Percentiles rank a stretch among this genome's conserved stretches.
phyloP scores from a whole-genome alignment of 305 asterid genomes.

The Plantago lanceolata region DNA sequence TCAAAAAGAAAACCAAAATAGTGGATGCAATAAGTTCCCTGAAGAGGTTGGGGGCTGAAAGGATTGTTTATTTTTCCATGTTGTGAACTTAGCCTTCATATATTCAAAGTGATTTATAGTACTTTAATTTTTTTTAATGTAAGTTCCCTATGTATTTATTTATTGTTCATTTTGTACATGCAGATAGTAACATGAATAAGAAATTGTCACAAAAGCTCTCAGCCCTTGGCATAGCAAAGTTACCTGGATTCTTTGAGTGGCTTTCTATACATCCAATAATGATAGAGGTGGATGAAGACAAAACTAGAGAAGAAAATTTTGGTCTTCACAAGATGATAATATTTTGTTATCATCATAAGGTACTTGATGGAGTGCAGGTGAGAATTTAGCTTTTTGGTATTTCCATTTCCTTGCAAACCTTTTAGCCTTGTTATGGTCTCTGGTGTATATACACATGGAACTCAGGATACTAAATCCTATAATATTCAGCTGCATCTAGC shows the following conservation, averaged over 20 bases:
- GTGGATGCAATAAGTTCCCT: background rate
- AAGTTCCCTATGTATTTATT: too few species aligned
- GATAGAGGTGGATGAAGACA: conserved; percentile 56
- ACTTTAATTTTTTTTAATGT: too few species aligned
- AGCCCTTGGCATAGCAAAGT: conserved; percentile 81
- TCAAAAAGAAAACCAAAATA: background rate
- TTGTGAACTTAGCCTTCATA: background rate
- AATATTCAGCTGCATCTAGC: background rate
- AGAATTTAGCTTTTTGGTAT: conserved; percentile 17
- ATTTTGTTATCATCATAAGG: conserved; percentile 93
- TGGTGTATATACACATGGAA: conserved; percentile 4
- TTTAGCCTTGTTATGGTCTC: conserved; percentile 8
- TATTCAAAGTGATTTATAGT: too few species aligned
- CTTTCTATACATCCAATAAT: conserved; percentile 80
- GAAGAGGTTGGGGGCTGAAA: background rate
- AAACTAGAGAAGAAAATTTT: conserved; percentile 42
- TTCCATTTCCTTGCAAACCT: background rate
- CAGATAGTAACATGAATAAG: conserved; percentile 46
- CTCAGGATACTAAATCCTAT: background rate
- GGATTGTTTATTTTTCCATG: background rate
- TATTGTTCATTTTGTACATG: conserved; percentile 23
- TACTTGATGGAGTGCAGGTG: conserved; percentile 93
- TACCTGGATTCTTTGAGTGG: conserved; percentile 93
- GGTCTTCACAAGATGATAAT: conserved; percentile 86
- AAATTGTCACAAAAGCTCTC: conserved; percentile 53